Evolutionary conservation across 768 basidiomycete species (phyloP).

Genomic region (Phaffia australis): DNA sequence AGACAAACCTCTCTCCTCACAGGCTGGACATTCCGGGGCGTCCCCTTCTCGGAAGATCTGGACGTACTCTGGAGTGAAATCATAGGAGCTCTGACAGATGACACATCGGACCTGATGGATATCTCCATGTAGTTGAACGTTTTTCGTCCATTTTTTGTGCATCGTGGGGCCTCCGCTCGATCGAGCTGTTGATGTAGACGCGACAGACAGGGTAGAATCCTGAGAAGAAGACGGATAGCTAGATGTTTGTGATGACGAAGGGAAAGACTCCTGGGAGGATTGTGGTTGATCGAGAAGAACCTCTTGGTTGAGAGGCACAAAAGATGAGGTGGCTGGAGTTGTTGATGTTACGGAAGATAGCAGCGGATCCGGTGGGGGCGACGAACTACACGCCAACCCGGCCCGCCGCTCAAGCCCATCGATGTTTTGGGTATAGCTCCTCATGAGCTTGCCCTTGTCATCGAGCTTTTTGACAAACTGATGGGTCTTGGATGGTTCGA

Average conservation of each 20-base stretch:
- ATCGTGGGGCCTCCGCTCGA: slow-evolving; percentile 54
- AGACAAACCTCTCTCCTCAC: slow-evolving; percentile 62
- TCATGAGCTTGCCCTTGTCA: slow-evolving; percentile 65
- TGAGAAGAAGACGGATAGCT: slow-evolving; percentile 1
- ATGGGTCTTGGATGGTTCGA: slow-evolving; percentile 77
- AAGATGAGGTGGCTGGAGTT: background rate
- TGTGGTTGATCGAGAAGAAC: background rate
- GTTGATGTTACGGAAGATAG: too few relatives aligned
- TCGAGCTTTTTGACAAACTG: slow-evolving; percentile 76
- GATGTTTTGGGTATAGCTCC: slow-evolving; percentile 96
- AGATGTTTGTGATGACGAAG: slow-evolving; percentile 7
- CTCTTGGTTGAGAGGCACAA: too few relatives aligned
- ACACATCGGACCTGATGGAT: slow-evolving; percentile 82
- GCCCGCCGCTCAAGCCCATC: slow-evolving; percentile 80
- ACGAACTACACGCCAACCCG: slow-evolving; percentile 59
- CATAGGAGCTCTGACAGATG: slow-evolving; percentile 67
- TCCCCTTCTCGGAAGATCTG: slow-evolving; percentile 55
- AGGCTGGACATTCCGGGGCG: slow-evolving; percentile 80
- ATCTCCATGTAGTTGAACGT: slow-evolving; percentile 89
- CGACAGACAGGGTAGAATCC: background rate
- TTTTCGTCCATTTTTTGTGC: slow-evolving; percentile 61
- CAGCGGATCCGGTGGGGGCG: slow-evolving; percentile 30
- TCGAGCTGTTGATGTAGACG: slow-evolving; percentile 33
- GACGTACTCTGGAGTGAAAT: slow-evolving; percentile 56
- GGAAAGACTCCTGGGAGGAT: slow-evolving; percentile 1